Evolutionary conservation across 2,329 filamentous ascomycete genomes (phyloP).

Genomic region (Fusarium floridanum): DNA sequence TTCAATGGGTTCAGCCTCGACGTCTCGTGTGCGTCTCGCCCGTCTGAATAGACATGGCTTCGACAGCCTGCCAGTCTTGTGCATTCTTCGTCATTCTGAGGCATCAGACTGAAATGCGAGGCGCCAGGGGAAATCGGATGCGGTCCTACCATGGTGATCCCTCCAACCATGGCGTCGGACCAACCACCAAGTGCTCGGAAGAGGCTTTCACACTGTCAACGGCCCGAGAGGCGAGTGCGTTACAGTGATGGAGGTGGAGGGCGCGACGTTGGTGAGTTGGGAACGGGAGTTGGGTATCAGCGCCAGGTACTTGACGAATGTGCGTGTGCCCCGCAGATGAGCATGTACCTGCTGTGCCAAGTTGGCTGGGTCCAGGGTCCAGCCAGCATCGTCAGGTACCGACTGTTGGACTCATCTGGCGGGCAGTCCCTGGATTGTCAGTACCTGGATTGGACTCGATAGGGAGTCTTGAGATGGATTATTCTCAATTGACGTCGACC

Average conservation of each 20-base stretch:
- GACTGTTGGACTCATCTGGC: slow-evolving; percentile 17
- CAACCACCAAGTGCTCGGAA: slow-evolving; percentile 43
- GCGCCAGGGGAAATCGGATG: slow-evolving; percentile 34
- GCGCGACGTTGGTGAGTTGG: slow-evolving; percentile 31
- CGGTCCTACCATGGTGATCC: slow-evolving; percentile 36
- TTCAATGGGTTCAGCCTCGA: neutral
- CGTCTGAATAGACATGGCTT: neutral
- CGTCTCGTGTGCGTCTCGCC: slow-evolving; percentile 1
- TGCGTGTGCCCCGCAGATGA: slow-evolving; percentile 20
- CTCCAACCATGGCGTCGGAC: slow-evolving; percentile 38
- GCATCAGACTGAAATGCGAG: slow-evolving; percentile 26
- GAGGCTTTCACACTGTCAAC: slow-evolving; percentile 45
- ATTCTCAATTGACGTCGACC: neutral
- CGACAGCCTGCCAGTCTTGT: neutral
- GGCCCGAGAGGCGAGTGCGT: slow-evolving; percentile 43
- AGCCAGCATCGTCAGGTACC: slow-evolving; percentile 34
- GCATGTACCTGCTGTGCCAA: slow-evolving; percentile 21
- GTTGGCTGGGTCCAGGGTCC: slow-evolving; percentile 33
- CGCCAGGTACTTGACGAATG: slow-evolving; percentile 28
- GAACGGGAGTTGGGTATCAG: slow-evolving; percentile 36
- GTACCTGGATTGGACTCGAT: neutral
- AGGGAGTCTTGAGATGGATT: neutral
- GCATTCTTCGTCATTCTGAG: slow-evolving; percentile 31
- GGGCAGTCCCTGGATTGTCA: slow-evolving; percentile 4
- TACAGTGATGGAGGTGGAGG: slow-evolving; percentile 31